Base-by-base conservation (phyloP, 2,329 filamentous ascomycete genomes). In the Aspergillus flavus region DNA sequence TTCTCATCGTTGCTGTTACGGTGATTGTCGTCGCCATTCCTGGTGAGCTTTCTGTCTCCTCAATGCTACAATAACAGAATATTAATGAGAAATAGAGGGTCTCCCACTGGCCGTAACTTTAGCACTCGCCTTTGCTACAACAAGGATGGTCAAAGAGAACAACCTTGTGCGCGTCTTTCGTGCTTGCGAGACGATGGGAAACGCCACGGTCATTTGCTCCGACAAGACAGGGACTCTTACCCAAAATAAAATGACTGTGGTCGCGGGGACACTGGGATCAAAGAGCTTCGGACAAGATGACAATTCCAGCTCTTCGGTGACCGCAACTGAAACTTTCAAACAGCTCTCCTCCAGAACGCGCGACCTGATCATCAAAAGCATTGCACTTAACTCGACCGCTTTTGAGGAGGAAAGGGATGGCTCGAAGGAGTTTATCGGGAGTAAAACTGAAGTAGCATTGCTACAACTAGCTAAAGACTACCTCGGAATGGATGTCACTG, bases 171-270 rank as follows among this genome's bases (percentile, higher is more conserved):
- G 91, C 41, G 89, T 92, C 62, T 83, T 93, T 61, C 90, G 91
- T 71, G 89, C 91, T 26, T 93, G 91, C 71, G 91, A 93, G 76
- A 91, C 91, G 53, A 93, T 93, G 90, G 91, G 91, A 58, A 93
- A 92, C 71, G 90, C 90, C 7, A 91, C 89, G 0, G 90, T 91
- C 0, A 89, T 94, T 41, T 94, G 91, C 77, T 93, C 91, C 4
- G 91, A 92, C 75, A 92, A 92, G 78, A 92, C 90, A 1, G 90
- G 90, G 57, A 92, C 90, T 6, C 78, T 92, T 21, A 92, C 90
- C 0, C 89, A 91, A 63, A 91, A 91, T 72, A 87, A 88, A 75
- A 91, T 91, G 89, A 90, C 88, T 0, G 90, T 93, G 1, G 90
- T 93, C 34, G 88, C 90, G 30, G 90, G 89, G 7, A 88, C 89